Evolutionary conservation across 768 basidiomycete genomes (phyloP), one percentile per base, ranked within the genome.

Genomic region (Pilatotrama ljubarskyi): DNA sequence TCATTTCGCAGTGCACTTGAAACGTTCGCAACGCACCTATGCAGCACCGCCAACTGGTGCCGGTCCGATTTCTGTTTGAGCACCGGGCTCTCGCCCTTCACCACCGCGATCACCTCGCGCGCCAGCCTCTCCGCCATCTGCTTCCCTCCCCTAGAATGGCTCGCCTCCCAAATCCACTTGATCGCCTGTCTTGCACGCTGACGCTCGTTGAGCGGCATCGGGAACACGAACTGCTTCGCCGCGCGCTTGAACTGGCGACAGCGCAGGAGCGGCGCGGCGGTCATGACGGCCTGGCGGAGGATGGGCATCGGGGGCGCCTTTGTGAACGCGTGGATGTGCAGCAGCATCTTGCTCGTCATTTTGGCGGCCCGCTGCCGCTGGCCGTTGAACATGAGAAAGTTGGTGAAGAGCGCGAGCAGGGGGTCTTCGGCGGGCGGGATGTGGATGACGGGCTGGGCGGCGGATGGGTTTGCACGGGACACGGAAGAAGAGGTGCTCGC

Each of bases 361-460:
- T 15, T 93, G 91, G 68, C 84, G 78, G 0, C 87, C 79, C 22
- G 91, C 91, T 96, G 72, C 18, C 43, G 29, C 29, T 85, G 79
- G 32, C 93, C 93, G 69, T 88, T 74, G 37, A 69, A 69, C 77
- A 87, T 86, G 47, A 92, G 75, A 55, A 76, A 72, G 17, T 83
- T 84, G 2, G 90, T 77, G 51, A 93, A 70, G 66, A 86, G 85
- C 60, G 83, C 77, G 5, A 93, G 83, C 3, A 93, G 77, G 0
- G 91, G 92, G 70, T 92, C 90, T 51, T 84, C 80, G 1, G 80
- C 78, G n/a, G 90, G 89, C 3, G 91, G 90, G 18, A 93, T 82
- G 65, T 86, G 79, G 24, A 73, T 59, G 37, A 56, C 14, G 7
- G 63, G 57, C n/a, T 64, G 66, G 17, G 58, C 35, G 11, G 14